phyloP scores from a whole-genome alignment of 805 yeast species.

The Candida peoriensis region DNA sequence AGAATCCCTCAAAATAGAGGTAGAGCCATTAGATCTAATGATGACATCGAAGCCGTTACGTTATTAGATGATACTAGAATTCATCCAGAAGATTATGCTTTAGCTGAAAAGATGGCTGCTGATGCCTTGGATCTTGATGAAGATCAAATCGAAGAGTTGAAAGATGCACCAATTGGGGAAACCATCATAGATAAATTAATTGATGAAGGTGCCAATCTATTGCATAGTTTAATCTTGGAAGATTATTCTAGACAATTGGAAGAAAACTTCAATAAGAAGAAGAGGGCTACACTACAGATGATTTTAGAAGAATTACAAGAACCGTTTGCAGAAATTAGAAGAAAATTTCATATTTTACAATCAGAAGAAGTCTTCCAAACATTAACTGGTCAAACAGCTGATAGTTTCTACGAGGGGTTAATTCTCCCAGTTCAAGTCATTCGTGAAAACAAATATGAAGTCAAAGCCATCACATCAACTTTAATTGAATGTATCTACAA shows the following conservation, averaged over 20 bases:
- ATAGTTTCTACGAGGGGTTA: conserved; percentile 60
- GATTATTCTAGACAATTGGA: conserved; percentile 90
- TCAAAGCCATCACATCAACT: conserved; percentile 46
- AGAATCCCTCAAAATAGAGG: conserved; percentile 59
- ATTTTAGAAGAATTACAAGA: conserved; percentile 83
- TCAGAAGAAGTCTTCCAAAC: conserved; percentile 76
- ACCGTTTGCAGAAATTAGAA: conserved; percentile 83
- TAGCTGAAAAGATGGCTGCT: conserved; percentile 96
- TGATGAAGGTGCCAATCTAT: conserved; percentile 60
- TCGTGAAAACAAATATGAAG: conserved; percentile 48
- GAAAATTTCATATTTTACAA: conserved; percentile 58
- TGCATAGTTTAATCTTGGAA: conserved; percentile 83
- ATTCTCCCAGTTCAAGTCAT: conserved; percentile 72
- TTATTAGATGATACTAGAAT: conserved; percentile 90
- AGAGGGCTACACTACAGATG: conserved; percentile 74
- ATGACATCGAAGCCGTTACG: conserved; percentile 59
- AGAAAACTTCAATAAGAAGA: conserved; percentile 63
- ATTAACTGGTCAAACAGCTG: conserved; percentile 81
- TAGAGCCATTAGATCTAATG: conserved; percentile 24
- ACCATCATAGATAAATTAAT: conserved; percentile 60
- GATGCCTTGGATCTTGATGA: conserved; percentile 96
- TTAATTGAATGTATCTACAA: conserved; percentile 58
- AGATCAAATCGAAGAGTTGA: conserved; percentile 77
- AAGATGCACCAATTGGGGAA: conserved; percentile 68
- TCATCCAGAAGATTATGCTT: conserved; percentile 95